A percentile compares a stretch with the other conserved stretches of the same genome.
Conservation (phyloP, 352 stramenopile genomes). For the Globisporangium nunn region DNA sequence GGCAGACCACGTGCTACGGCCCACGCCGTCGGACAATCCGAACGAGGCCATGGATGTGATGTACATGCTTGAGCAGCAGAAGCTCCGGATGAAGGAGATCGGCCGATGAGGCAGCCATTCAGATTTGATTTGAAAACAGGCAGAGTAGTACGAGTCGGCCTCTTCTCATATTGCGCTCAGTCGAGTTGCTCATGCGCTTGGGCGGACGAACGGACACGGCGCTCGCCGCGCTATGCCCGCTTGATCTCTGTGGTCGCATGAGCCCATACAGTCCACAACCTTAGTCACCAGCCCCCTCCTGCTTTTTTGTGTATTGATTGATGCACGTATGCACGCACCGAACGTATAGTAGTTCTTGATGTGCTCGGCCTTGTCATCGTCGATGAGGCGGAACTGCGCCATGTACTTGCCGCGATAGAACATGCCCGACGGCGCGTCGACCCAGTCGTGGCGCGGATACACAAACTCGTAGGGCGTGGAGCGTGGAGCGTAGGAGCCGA, state of each 20-base stretch:
- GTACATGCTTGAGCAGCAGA: conserved; percentile 54
- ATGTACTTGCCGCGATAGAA: conserved; percentile 87
- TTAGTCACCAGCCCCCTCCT: not conserved
- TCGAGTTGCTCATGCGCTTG: not conserved
- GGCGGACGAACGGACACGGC: too few species aligned
- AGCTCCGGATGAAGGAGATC: conserved; percentile 32
- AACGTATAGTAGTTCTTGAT: conserved; percentile 76
- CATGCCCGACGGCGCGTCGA: conserved; percentile 77
- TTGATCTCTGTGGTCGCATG: conserved; percentile 42
- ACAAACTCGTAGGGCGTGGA: conserved; percentile 73
- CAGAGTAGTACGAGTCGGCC: too few species aligned
- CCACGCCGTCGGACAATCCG: conserved; percentile 12
- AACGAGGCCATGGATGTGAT: conserved; percentile 33
- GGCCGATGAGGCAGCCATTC: not conserved
- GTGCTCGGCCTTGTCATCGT: conserved; percentile 62
- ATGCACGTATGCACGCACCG: conserved; percentile 27
- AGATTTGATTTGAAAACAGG: too few species aligned
- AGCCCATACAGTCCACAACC: not conserved
- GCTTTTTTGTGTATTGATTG: too few species aligned
- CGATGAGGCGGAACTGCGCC: conserved; percentile 62
- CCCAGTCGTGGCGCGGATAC: conserved; percentile 73
- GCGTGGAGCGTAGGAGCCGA: conserved; percentile 79
- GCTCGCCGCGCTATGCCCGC: conserved; percentile 16
- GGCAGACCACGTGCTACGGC: conserved; percentile 30
- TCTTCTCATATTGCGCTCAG: not conserved